phyloP scores from a whole-genome alignment of 2,329 filamentous ascomycete genomes.

The Fusarium siculi region DNA sequence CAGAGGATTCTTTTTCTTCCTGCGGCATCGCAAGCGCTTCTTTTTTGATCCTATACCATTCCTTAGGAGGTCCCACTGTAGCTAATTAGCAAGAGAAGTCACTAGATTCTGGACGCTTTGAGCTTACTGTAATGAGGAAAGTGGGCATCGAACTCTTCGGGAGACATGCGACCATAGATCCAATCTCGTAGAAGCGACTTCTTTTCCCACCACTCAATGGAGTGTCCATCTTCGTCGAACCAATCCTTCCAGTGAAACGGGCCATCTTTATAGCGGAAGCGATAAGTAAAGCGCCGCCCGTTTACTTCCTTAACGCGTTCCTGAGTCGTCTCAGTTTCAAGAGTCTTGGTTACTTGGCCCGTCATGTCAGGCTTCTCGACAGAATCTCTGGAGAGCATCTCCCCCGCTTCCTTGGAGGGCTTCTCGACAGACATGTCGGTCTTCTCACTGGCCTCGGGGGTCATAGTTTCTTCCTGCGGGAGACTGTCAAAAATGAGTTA shows the following conservation, averaged over 20 bases:
- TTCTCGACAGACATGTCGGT: background rate
- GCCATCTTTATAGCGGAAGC: no score
- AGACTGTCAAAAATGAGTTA: rapidly evolving
- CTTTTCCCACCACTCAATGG: background rate
- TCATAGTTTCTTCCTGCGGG: background rate
- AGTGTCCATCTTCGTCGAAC: background rate
- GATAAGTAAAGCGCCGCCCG: background rate
- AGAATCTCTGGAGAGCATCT: background rate
- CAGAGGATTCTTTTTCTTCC: background rate
- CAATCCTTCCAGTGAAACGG: background rate
- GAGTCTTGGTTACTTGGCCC: background rate
- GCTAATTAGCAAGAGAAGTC: rapidly evolving
- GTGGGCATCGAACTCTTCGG: background rate
- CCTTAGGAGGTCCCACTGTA: background rate
- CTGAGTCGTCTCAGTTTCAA: background rate
- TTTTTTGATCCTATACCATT: background rate
- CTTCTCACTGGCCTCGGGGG: background rate
- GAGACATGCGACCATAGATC: background rate
- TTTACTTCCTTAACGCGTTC: rapidly evolving
- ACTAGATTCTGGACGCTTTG: background rate
- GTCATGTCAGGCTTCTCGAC: background rate
- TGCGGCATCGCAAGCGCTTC: background rate
- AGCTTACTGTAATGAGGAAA: background rate
- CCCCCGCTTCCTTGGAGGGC: background rate
- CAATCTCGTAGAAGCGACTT: background rate